Conservation (phyloP, 2,329 filamentous ascomycete genomes). For the Cladophialophora carrionii region DNA sequence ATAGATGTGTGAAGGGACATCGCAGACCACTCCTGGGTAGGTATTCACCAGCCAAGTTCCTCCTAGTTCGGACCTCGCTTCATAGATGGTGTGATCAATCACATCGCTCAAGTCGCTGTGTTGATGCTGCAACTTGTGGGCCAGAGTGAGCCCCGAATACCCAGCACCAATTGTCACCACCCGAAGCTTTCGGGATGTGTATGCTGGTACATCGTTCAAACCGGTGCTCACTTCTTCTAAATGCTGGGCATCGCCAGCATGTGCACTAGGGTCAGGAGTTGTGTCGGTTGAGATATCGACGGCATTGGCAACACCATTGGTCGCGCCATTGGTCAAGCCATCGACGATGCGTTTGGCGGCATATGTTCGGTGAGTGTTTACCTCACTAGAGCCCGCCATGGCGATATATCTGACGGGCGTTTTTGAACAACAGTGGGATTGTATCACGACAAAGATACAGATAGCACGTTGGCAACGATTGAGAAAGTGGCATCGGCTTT, state of each 20-base stretch:
- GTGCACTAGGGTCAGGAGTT: slow-evolving; percentile 18
- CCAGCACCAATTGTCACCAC: slow-evolving; percentile 40
- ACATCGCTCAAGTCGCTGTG: slow-evolving; percentile 41
- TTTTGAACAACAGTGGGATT: not conserved
- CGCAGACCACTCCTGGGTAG: slow-evolving; percentile 56
- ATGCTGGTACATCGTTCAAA: slow-evolving; percentile 19
- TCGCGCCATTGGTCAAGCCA: slow-evolving; percentile 18
- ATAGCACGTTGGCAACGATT: not conserved
- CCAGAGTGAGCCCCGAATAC: slow-evolving; percentile 45
- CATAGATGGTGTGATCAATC: slow-evolving; percentile 49
- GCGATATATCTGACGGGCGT: not conserved
- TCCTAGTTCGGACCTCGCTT: slow-evolving; percentile 47
- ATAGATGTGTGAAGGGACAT: slow-evolving; percentile 71
- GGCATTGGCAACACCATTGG: slow-evolving; percentile 18
- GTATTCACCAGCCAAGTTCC: slow-evolving; percentile 50
- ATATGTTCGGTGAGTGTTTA: slow-evolving; percentile 3
- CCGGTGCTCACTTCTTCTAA: slow-evolving; percentile 18
- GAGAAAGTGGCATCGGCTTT: slow-evolving; percentile 14
- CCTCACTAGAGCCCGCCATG: slow-evolving; percentile 20
- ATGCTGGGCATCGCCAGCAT: slow-evolving; percentile 18
- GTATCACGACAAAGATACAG: slow-evolving; percentile 3
- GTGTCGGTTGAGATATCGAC: slow-evolving; percentile 13
- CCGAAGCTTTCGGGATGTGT: slow-evolving; percentile 26
- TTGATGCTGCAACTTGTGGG: slow-evolving; percentile 48
- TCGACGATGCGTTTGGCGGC: slow-evolving; percentile 9